phyloP scores from a whole-genome alignment of 176 grass and related monocot species.

The Musa acuminata region DNA sequence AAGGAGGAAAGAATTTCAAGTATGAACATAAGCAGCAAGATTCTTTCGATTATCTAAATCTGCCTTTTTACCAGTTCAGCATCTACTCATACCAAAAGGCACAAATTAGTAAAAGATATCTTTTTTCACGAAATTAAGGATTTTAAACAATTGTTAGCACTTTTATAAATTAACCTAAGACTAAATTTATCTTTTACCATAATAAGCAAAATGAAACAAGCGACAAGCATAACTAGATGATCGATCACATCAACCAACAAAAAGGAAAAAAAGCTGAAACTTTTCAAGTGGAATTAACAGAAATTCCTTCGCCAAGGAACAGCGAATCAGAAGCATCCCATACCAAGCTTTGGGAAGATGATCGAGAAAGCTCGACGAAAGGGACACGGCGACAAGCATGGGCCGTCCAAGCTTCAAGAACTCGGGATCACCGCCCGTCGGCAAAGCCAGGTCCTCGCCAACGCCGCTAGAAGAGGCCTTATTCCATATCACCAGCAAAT shows the following conservation, averaged over 20 bases:
- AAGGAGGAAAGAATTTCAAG: background rate
- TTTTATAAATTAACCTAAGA: background rate
- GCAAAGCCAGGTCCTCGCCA: conserved; percentile 13
- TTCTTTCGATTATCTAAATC: background rate
- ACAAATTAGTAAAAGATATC: background rate
- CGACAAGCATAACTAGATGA: background rate
- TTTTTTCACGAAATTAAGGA: too few species aligned
- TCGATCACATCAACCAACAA: background rate
- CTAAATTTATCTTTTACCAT: background rate
- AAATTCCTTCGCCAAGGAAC: background rate
- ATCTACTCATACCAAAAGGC: background rate
- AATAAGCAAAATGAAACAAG: background rate
- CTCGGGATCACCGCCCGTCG: conserved; percentile 20
- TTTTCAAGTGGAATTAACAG: background rate
- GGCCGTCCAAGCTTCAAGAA: conserved; percentile 51
- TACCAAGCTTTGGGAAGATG: conserved; percentile 89
- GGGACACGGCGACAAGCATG: conserved; percentile 46
- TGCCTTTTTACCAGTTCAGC: background rate
- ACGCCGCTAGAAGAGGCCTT: conserved; percentile 15
- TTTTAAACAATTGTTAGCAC: background rate
- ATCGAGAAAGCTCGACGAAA: conserved; percentile 57
- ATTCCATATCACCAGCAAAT: conserved; percentile 73
- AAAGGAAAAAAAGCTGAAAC: background rate
- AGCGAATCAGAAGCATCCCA: background rate
- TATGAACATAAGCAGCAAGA: background rate